Percentiles rank a stretch among this genome's conserved stretches.
phyloP scores from a whole-genome alignment of 352 stramenopile species.

The Phytophthora cryptogea region DNA sequence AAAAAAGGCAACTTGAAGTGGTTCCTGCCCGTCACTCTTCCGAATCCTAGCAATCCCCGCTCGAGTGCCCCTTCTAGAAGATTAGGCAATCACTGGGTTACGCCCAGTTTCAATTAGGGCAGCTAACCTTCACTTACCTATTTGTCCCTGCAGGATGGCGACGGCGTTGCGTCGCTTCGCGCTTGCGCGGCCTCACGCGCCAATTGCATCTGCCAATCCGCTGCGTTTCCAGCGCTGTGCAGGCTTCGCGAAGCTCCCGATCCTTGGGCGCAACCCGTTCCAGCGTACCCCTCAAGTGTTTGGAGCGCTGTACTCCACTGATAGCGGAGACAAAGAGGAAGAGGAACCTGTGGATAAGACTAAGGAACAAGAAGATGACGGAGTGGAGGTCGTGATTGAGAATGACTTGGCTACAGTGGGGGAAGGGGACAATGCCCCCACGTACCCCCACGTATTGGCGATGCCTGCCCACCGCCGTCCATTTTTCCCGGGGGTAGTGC shows the following conservation, averaged over 20 bases:
- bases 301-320: slow-evolving; percentile 39
- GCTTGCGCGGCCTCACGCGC: slow-evolving; percentile 22
- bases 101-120: neutral
- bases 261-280: slow-evolving; percentile 11
- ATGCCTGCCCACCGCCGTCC: slow-evolving; percentile 76
- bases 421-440: slow-evolving; percentile 70
- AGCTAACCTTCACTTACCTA: neutral
- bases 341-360: slow-evolving; percentile 31
- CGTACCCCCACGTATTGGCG: slow-evolving; percentile 77
- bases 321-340: slow-evolving; percentile 27
- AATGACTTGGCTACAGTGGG: slow-evolving; percentile 61
- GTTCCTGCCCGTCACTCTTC: slow-evolving; percentile 1
- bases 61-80: neutral
- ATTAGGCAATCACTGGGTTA: slow-evolving; percentile 13
- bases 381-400: slow-evolving; percentile 65
- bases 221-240: slow-evolving; percentile 11
- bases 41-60: neutral
- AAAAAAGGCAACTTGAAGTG: slow-evolving; percentile 17
- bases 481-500: slow-evolving; percentile 83
- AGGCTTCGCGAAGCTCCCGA: neutral
- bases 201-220: neutral
- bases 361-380: slow-evolving; percentile 18
- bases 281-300: slow-evolving; percentile 10
- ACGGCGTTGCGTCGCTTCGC: slow-evolving; percentile 43
- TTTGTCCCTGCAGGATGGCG: slow-evolving; percentile 29